These are phyloP conservation scores for Podospora appendiculata DNA, from an alignment of 495 filamentous ascomycete species.

Conservation along the genomic window DNA sequence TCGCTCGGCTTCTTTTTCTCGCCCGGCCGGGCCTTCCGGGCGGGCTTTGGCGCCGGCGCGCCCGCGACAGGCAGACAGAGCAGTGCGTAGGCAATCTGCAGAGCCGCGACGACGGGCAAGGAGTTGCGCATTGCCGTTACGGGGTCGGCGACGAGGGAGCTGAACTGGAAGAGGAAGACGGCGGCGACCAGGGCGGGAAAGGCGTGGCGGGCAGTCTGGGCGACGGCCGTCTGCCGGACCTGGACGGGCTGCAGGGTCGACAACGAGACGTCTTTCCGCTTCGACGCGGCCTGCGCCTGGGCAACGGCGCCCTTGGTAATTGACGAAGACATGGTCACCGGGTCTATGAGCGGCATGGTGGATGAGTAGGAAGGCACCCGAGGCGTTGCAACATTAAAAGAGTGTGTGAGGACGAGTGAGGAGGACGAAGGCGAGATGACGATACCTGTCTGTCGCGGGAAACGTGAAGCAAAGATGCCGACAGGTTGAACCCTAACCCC, in stretches of 20 bases:
- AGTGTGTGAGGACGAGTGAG: no score
- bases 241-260: slow-evolving; percentile 23
- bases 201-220: slow-evolving; percentile 22
- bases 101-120: slow-evolving; percentile 51
- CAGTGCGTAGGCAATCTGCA: slow-evolving; percentile 63
- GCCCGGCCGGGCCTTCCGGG: slow-evolving; percentile 29
- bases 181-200: slow-evolving; percentile 53
- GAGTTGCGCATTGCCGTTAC: slow-evolving; percentile 52
- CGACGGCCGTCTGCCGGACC: slow-evolving; percentile 19
- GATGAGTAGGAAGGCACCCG: background rate
- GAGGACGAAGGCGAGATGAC: no score
- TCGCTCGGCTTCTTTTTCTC: slow-evolving; percentile 30
- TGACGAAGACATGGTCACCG: slow-evolving; percentile 22
- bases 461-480: no score
- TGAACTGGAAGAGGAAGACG: slow-evolving; percentile 55
- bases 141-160: slow-evolving; percentile 61
- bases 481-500: background rate
- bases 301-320: slow-evolving; percentile 10
- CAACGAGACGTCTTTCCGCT: background rate
- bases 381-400: no score
- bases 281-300: slow-evolving; percentile 1
- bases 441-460: no score
- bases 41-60: slow-evolving; percentile 14
- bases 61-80: slow-evolving; percentile 66
- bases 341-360: slow-evolving; percentile 26